Evolutionary conservation across 257 asterid genomes (phyloP), one percentile per base, ranked within the genome.

Genomic region (Gynochthodes officinalis): DNA sequence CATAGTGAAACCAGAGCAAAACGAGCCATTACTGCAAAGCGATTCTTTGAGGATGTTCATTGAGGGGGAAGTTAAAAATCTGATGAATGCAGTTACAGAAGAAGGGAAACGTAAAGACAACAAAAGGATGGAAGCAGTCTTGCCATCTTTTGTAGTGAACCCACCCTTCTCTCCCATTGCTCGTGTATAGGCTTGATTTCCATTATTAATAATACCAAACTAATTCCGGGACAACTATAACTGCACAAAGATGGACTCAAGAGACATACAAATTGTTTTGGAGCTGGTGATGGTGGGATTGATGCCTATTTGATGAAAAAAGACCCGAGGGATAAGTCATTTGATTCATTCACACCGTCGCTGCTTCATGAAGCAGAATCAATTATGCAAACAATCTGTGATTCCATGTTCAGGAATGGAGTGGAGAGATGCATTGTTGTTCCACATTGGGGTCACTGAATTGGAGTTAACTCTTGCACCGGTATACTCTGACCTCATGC

Each of bases 91-190:
- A 6, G 84, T 82, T 65, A 64, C 85, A 33, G 86, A 84, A 59
- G 96, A 87, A 63, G 93, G 85, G 80, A 88, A 81, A 33, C 30
- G 70, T 52, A 80, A 63, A 73, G 80, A 73, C 50, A 72, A 49
- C 79, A 85, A 78, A 79, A 84, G 80, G 81, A 67, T 73, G 77
- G 92, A 81, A 73, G 87, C 82, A 76, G 82, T 59, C 7, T 21
- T 88, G 77, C 88, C 96, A 44, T 87, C 96, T 73, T 91, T 94
- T 53, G 80, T 78, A 5, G 62, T 89, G 73, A 84, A 88, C 72
- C 97, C 99, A 10, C 97, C 97, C 0, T 91, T 94, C 81, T 94
- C 99, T 75, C 97, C 99, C 1, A 88, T 94, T 62, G 81, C 88
- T 77, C 88, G 97, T 55, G 96, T 86, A 15, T 93, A 90, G 81